Percentiles rank a stretch among this genome's conserved stretches.
Conservation (phyloP, 108 stramenopile species). For the Nitzschia inconspicua region DNA sequence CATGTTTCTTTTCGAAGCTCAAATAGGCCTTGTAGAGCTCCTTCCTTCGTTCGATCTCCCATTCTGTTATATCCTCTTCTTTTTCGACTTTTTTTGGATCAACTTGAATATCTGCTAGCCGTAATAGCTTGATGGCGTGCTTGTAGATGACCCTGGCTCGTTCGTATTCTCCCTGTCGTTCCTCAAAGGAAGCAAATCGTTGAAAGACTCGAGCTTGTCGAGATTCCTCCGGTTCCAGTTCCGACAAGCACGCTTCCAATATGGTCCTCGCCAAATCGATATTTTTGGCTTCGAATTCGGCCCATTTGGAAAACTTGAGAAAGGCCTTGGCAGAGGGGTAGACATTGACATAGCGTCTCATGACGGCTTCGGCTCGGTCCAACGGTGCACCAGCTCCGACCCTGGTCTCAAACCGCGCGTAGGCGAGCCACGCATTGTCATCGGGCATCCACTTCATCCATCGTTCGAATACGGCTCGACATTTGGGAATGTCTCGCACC, state of each 20-base stretch:
- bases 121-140: conserved; percentile 85
- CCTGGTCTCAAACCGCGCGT: conserved; percentile 93
- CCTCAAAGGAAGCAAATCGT: conserved; percentile 88
- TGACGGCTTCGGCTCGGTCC: conserved; percentile 72
- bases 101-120: conserved; percentile 52
- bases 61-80: conserved; percentile 42
- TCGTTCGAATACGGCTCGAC: conserved; percentile 94
- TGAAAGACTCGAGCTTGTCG: conserved; percentile 77
- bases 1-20: conserved; percentile 98
- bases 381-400: conserved; percentile 56
- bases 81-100: conserved; percentile 15
- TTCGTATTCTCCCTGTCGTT: conserved; percentile 96
- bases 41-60: conserved; percentile 76
- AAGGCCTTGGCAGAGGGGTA: conserved; percentile 88
- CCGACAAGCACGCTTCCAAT: conserved; percentile 90
- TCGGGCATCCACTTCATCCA: conserved; percentile 99
- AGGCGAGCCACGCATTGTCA: conserved; percentile 94
- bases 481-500: conserved; percentile 91
- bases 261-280: conserved; percentile 88
- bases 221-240: conserved; percentile 90
- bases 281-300: conserved; percentile 92
- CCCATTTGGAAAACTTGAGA: conserved; percentile 97
- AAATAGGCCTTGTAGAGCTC: conserved; percentile 94
- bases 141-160: conserved; percentile 96
- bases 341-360: conserved; percentile 90